These are phyloP conservation scores for Saccharomycopsis phalli DNA, from an alignment of 1,139 yeast species.

Conservation along the genomic window DNA sequence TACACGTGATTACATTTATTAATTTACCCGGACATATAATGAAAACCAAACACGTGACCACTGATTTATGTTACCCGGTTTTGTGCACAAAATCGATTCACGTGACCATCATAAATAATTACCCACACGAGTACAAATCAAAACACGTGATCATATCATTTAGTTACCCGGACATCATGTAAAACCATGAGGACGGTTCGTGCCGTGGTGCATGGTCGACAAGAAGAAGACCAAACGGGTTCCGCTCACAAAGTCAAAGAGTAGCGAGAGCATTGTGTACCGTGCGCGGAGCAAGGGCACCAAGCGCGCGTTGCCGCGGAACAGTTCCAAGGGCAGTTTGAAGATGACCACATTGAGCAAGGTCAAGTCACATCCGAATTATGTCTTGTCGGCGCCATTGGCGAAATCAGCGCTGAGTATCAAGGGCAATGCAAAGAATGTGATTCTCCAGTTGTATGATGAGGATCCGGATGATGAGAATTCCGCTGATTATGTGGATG, in stretches of 20 bases:
- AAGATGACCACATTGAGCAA: constrained; percentile 16
- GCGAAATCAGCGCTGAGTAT: not conserved
- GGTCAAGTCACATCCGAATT: constrained; percentile 15
- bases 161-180: too few relatives aligned
- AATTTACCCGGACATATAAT: too few relatives aligned
- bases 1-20: too few relatives aligned
- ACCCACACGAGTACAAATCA: too few relatives aligned
- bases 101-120: too few relatives aligned
- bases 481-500: constrained; percentile 5
- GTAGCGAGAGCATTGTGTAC: constrained; percentile 12
- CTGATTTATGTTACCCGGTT: too few relatives aligned
- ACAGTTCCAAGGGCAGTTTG: constrained; percentile 4
- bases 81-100: too few relatives aligned
- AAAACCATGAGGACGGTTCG: too few relatives aligned
- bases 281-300: constrained; percentile 11
- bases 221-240: constrained; percentile 6
- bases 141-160: too few relatives aligned
- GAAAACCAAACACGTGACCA: too few relatives aligned
- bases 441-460: constrained; percentile 8
- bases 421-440: constrained; percentile 5
- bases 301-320: constrained; percentile 4
- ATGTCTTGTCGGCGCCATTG: too few relatives aligned
- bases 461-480: constrained; percentile 9
- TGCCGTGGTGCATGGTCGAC: constrained; percentile 6
- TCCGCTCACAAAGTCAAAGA: constrained; percentile 13